Evolutionary conservation across 2,329 filamentous ascomycete species (phyloP).

Genomic region (Epichloe gansuensis): DNA sequence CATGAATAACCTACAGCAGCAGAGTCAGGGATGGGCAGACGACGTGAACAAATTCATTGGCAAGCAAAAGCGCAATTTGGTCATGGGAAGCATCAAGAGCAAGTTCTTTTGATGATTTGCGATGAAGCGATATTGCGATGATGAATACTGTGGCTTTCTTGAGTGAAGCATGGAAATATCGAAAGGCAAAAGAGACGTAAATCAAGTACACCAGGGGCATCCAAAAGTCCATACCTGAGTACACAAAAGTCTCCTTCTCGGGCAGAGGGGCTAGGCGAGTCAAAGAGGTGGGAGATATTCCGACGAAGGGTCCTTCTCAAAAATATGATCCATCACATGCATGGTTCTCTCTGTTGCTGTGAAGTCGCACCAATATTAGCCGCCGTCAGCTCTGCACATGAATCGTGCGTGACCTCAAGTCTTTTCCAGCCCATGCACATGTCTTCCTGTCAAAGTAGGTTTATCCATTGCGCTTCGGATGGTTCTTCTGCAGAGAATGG

Average conservation of each 20-base stretch:
- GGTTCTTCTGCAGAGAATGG: conserved; percentile 5
- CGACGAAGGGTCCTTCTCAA: conserved; percentile 8
- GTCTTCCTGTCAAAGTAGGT: too few species aligned
- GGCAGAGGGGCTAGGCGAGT: too few species aligned
- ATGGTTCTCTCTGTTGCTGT: conserved; percentile 5
- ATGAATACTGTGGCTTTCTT: neutral
- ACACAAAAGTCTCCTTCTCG: neutral
- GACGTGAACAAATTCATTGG: conserved; percentile 79
- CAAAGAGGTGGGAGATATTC: conserved; percentile 5
- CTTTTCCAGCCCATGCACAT: too few species aligned
- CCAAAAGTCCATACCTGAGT: neutral
- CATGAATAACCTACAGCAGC: conserved; percentile 71
- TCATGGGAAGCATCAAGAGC: conserved; percentile 56
- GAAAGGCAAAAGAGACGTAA: too few species aligned
- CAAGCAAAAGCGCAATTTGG: conserved; percentile 75
- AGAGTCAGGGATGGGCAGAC: conserved; percentile 71
- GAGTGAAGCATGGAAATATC: neutral
- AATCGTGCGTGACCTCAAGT: conserved; percentile 4
- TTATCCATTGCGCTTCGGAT: neutral
- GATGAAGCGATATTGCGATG: neutral
- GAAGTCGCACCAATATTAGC: conserved; percentile 12
- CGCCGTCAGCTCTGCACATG: conserved; percentile 11
- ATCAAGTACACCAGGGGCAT: too few species aligned
- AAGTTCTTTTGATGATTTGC: conserved; percentile 33
- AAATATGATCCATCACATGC: conserved; percentile 6